Evolutionary conservation across 2,329 filamentous ascomycete species (phyloP), one percentile per base, ranked within the genome.

Genomic region (Colletotrichum eleusines): DNA sequence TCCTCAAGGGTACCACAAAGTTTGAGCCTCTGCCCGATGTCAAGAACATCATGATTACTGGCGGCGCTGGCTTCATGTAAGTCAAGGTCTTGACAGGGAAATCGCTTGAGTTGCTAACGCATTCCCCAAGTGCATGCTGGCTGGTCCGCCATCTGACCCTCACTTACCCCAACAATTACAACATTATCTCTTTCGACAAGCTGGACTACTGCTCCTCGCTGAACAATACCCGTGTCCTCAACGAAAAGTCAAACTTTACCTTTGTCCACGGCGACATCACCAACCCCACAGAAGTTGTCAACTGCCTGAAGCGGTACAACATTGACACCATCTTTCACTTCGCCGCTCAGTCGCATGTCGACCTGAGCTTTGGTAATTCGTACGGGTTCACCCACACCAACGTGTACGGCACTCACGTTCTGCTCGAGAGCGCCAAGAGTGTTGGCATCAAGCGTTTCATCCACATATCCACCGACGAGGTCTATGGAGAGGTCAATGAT

Each of bases 241-340:
- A 92, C 75, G 85, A 87, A 73, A 87, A 86, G 75, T 84, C 86
- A 65, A 95, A 95, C 80, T 96, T 95, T 80, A 88, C 86, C 38
- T 95, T 95, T 79, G 92, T 93, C 79, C 90, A 93, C 78, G 93
- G 93, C 66, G 92, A 95, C 76, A 89, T 95, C 74, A 94, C 91
- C 40, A 90, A 91, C 73, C 90, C 90, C 1, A 83, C 84, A 7
- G 89, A 93, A 76, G 91, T 95, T 3, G 85, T 92, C 73, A 87
- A 88, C 75, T 93, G 90, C 77, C 86, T 95, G 77, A 87, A 91
- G 78, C 87, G 89, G 72, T 85, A 94, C 82, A 86, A 88, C 42
- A 91, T 95, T 75, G 93, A 95, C 78, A 94, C 92, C 63, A 87
- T 96, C 72, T 90, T 95, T 79, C 93, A 95, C 80, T 94, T 96